Evolutionary conservation across 805 yeast genomes (phyloP).

Genomic region (Myxozyma udenii): DNA sequence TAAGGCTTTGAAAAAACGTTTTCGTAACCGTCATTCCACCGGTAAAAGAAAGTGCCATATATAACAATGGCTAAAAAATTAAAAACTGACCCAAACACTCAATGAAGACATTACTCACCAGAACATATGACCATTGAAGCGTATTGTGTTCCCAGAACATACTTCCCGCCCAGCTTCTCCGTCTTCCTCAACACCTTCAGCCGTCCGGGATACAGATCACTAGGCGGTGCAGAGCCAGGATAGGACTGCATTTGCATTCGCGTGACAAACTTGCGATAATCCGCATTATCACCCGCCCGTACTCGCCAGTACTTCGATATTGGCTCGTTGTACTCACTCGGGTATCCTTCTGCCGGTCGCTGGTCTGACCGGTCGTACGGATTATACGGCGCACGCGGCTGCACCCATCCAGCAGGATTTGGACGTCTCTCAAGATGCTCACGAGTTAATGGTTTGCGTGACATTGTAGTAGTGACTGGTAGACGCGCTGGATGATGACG

Average conservation of each 20-base stretch:
- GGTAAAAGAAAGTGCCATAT: slow-evolving; percentile 66
- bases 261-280: slow-evolving; percentile 43
- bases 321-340: slow-evolving; percentile 56
- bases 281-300: slow-evolving; percentile 23
- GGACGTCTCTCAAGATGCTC: slow-evolving; percentile 38
- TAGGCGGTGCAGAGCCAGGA: slow-evolving; percentile 67
- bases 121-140: slow-evolving; percentile 21
- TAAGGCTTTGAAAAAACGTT: slow-evolving; percentile 67
- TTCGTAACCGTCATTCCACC: slow-evolving; percentile 84
- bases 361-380: slow-evolving; percentile 76
- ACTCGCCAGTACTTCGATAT: slow-evolving; percentile 24
- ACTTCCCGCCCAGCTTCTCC: slow-evolving; percentile 62
- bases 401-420: slow-evolving; percentile 75
- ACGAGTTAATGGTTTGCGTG: not conserved
- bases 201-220: slow-evolving; percentile 74
- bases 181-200: slow-evolving; percentile 61
- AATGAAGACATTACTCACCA: too few species aligned
- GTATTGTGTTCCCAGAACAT: slow-evolving; percentile 20
- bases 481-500: too few species aligned
- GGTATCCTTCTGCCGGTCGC: slow-evolving; percentile 82
- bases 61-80: slow-evolving; percentile 47
- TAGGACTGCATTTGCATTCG: slow-evolving; percentile 72
- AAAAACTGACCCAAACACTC: slow-evolving; percentile 44
- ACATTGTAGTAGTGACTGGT: too few species aligned
- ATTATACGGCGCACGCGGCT: slow-evolving; percentile 79